phyloP scores from a whole-genome alignment of 2,329 filamentous ascomycete species.

The Epichloe sibirici region DNA sequence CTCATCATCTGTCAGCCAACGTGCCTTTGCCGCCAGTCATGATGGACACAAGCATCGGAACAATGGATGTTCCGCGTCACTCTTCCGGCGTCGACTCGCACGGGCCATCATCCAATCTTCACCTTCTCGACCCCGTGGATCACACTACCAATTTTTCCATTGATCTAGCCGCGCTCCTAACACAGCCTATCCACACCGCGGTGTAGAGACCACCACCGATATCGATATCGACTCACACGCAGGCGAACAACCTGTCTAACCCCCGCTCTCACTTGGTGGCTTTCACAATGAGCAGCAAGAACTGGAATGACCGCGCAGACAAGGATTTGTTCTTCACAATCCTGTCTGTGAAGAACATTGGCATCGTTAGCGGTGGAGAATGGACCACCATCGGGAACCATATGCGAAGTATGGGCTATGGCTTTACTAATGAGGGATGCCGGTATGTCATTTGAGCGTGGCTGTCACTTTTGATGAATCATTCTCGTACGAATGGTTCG shows the following conservation, averaged over 20 bases:
- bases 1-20: neutral
- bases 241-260: slow-evolving; percentile 4
- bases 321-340: slow-evolving; percentile 54
- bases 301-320: slow-evolving; percentile 49
- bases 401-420: slow-evolving; percentile 47
- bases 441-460: slow-evolving; percentile 33
- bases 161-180: slow-evolving; percentile 24
- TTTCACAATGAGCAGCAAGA: slow-evolving; percentile 39
- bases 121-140: slow-evolving; percentile 12
- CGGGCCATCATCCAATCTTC: slow-evolving; percentile 16
- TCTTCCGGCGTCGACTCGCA: slow-evolving; percentile 11
- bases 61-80: slow-evolving; percentile 6
- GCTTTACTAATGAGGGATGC: slow-evolving; percentile 53
- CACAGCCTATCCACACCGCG: slow-evolving; percentile 18
- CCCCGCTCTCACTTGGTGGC: neutral
- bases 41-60: neutral
- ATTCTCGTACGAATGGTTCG: neutral
- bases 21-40: neutral
- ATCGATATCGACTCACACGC: slow-evolving; percentile 8
- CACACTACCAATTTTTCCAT: slow-evolving; percentile 31
- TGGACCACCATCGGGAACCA: slow-evolving; percentile 50
- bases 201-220: slow-evolving; percentile 1
- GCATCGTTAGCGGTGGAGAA: slow-evolving; percentile 49
- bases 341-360: slow-evolving; percentile 49
- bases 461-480: neutral